Evolutionary conservation across 2,329 filamentous ascomycete species (phyloP), one percentile per base, ranked within the genome.

Genomic region (Celoporthe dispersa): DNA sequence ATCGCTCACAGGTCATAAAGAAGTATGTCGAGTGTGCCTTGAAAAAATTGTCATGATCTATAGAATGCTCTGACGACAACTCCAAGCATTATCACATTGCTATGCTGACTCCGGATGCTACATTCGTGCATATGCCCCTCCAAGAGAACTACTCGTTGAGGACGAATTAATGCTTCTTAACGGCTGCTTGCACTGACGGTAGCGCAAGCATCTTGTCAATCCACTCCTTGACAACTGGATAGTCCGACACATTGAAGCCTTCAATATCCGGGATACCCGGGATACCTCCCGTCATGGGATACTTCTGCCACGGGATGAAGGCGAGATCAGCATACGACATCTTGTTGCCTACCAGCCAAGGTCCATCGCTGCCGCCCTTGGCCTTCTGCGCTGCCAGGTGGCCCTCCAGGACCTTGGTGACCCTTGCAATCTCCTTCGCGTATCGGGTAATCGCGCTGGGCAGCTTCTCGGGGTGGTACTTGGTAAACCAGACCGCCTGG

Each of bases 401-500:
- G n/a, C 61, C 66, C 28, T 70, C 66, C 25, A 70, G 41, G 41
- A 70, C 69, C 7, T 51, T 53, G 19, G 55, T 41, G 44, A 70
- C 69, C n/a, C 69, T 62, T 22, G 22, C 57, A 1, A 55, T 51
- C 33, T 68, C 67, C 25, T 68, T 64, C 4, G n/a, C 22, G 22
- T 68, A 68, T 6, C 67, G 60, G 22, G 19, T 31, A 28, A 64
- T 12, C 31, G 67, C 67, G 33, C 60, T 68, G 33, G 67, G 66
- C 55, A 67, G 6, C 11, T 62, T 53, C 57, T 67, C 66, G 6
- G 3, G 41, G 28, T 67, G 66, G 57, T 57, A 64, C 73, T 67
- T 71, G 67, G 6, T 35, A 57, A 82, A 81, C 80, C 80, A 81
- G 31, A 61, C 71, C 53, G 55, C 74, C 74, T 82, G 80, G 9